Evolutionary conservation across 176 grass and related monocot species (phyloP).

Genomic region (Carex parvula): DNA sequence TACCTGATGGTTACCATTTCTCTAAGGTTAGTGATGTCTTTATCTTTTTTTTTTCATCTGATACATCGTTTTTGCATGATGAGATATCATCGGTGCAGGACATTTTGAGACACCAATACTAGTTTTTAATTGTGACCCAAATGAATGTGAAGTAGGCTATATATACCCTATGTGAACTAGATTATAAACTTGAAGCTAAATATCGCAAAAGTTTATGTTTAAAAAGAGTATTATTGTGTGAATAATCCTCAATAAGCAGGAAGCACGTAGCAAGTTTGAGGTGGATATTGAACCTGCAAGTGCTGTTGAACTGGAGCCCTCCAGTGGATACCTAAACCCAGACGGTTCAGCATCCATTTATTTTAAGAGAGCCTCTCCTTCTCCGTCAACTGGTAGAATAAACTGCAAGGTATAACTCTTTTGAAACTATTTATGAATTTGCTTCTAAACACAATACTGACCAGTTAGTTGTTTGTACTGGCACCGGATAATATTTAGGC

Average conservation of each 20-base stretch:
- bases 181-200: not conserved
- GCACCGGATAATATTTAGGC: not conserved
- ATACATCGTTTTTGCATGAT: not conserved
- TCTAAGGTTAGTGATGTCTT: slow-evolving; percentile 61
- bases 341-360: slow-evolving; percentile 59
- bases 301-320: slow-evolving; percentile 71
- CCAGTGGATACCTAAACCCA: slow-evolving; percentile 47
- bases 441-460: not conserved
- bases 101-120: not conserved
- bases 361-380: slow-evolving; percentile 54
- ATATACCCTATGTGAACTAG: not conserved
- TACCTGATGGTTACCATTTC: slow-evolving; percentile 95
- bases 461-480: not conserved
- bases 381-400: slow-evolving; percentile 60
- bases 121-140: not conserved
- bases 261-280: slow-evolving; percentile 88
- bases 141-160: not conserved
- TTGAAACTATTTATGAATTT: slow-evolving; percentile 3
- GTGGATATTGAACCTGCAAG: slow-evolving; percentile 70
- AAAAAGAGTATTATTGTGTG: not conserved
- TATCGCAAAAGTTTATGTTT: not conserved
- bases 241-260: slow-evolving; percentile 41
- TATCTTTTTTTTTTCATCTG: slow-evolving; percentile 9
- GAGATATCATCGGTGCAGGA: not conserved
- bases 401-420: slow-evolving; percentile 71